Base-by-base conservation (phyloP, 176 grass and related monocot species). In the Musa acuminata region DNA sequence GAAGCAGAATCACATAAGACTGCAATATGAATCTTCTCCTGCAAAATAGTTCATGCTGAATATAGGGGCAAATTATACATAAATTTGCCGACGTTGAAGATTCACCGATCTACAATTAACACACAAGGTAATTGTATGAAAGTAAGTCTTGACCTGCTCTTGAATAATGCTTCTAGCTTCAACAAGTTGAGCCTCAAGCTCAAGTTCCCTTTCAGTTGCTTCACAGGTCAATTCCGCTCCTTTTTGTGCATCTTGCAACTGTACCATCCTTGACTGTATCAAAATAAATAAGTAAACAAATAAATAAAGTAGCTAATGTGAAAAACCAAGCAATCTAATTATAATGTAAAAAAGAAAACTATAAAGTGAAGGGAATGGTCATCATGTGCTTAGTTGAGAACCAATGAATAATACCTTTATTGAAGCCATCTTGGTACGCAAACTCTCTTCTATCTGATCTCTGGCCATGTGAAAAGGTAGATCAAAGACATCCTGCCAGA, bases 91-190 rank as follows among this genome's bases (percentile, higher is more conserved):
- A 43, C 3, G 4, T 43, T 43, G 4, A 43, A 43, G 35, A 43
- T 43, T 43, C 35, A 43, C 4, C 16, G 21, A n/a, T 60, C 14
- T 60, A 17, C 57, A 60, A 26, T 14, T 3, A 2, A 13, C 13
- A 26, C 25, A 67, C 27, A 16, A 68, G 27, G 54, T 0, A 69
- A 10, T 8, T 23, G 11, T 51, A 26, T 57, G 52, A 57, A 57
- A 24, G 9, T 8, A 35, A 49, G 76, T 53, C 17, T 48, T 77
- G 69, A 89, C 96, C 88, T 99, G 96, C 75, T 99, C 96, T 79
- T 99, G 96, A 60, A 99, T 99, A 49, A 99, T 99, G 81, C 96
- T 99, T 82, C 96, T 94, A 80, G 96, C 96, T 85, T 99, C 96
- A 72, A 99, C 96, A 57, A 99, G 85, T 75, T 99, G 96, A 83